Evolutionary conservation across 257 asterid species (phyloP).

Genomic region (Solanum corneliomulleri): DNA sequence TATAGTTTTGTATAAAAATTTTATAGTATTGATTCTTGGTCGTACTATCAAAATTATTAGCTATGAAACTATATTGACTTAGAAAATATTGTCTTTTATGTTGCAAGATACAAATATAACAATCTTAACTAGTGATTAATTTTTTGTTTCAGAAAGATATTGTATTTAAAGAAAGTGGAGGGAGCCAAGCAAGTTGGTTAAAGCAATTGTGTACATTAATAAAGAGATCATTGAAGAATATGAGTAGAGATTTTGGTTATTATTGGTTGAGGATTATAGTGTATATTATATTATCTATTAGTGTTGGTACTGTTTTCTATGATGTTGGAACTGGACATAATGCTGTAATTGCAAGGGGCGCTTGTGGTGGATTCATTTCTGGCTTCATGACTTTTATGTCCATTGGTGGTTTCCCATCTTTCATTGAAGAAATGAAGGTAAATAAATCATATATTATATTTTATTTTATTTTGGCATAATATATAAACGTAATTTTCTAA

Average conservation of each 20-base stretch:
- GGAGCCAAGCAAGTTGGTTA: constrained; percentile 57
- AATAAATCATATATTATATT: neutral
- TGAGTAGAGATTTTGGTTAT: constrained; percentile 80
- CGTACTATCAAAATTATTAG: too few species aligned
- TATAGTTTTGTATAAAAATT: too few species aligned
- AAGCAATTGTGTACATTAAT: constrained; percentile 60
- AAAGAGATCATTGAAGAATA: constrained; percentile 58
- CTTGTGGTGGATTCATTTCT: constrained; percentile 76
- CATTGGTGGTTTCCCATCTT: constrained; percentile 94
- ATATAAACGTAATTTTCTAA: neutral
- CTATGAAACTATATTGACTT: neutral
- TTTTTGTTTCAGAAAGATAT: constrained; percentile 28
- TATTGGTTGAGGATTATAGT: constrained; percentile 72
- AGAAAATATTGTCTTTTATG: neutral
- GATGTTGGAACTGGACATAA: constrained; percentile 44
- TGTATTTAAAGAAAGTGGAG: constrained; percentile 19
- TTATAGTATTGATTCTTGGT: too few species aligned
- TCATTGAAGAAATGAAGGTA: constrained; percentile 93
- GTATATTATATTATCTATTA: constrained; percentile 41
- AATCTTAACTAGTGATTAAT: neutral
- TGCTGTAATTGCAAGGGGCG: constrained; percentile 67
- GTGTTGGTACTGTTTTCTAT: constrained; percentile 71
- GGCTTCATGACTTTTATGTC: constrained; percentile 96
- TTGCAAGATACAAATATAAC: neutral
- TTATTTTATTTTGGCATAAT: too few species aligned